Conservation (phyloP, 257 asterid genomes). For the Plantago major region DNA sequence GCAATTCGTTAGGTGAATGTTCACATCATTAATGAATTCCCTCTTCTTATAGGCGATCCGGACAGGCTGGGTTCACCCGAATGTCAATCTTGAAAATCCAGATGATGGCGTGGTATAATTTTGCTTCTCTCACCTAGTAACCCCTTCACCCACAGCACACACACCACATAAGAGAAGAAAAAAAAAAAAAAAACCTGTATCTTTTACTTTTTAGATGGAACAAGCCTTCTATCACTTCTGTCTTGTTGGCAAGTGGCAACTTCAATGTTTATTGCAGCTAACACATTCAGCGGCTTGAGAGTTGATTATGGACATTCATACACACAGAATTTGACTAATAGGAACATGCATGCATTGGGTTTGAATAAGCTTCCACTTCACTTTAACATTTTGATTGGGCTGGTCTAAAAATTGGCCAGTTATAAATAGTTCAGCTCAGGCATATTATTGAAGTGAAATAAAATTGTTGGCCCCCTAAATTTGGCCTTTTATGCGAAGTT, state of each 20-base stretch:
- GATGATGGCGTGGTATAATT: constrained; percentile 82
- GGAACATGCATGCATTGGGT: background rate
- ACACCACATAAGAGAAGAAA: too few species aligned
- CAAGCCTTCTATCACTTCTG: too few species aligned
- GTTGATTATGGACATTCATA: too few species aligned
- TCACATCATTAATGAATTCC: constrained; percentile 17
- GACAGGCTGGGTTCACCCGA: constrained; percentile 97
- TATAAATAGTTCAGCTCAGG: background rate
- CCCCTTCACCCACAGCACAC: too few species aligned
- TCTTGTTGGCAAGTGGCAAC: too few species aligned
- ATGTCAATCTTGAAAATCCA: constrained; percentile 88
- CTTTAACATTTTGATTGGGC: background rate
- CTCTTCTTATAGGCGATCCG: constrained; percentile 68
- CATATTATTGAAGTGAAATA: too few species aligned
- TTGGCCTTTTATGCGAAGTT: too few species aligned
- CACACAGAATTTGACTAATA: background rate
- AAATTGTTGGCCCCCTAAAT: too few species aligned
- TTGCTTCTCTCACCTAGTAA: background rate
- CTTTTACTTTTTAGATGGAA: too few species aligned
- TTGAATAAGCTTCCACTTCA: background rate
- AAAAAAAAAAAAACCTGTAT: too few species aligned
- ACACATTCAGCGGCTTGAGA: too few species aligned
- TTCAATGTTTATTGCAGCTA: too few species aligned
- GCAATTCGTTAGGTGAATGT: constrained; percentile 4
- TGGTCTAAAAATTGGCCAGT: background rate